These are phyloP conservation scores for Ascocoryne sarcoides DNA, from an alignment of 2,329 filamentous ascomycete species.

Conservation along the genomic window DNA sequence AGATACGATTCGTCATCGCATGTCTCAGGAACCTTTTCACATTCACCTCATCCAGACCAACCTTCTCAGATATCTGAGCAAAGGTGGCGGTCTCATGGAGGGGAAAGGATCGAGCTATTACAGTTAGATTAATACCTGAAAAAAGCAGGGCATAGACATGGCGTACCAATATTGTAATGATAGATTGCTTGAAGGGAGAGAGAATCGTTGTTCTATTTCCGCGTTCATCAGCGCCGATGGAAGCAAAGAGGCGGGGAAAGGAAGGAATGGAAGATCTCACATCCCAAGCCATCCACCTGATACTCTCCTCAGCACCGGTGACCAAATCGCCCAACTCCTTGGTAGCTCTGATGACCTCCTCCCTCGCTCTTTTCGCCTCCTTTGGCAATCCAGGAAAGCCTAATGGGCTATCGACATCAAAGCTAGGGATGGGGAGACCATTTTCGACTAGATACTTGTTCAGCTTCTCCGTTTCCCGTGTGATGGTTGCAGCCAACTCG, in stretches of 20 bases:
- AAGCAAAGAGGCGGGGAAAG: not conserved
- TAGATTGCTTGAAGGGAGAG: constrained; percentile 43
- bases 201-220: constrained; percentile 38
- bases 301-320: constrained; percentile 40
- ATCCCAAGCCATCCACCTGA: constrained; percentile 45
- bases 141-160: not conserved
- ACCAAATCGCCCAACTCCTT: constrained; percentile 40
- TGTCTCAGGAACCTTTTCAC: constrained; percentile 44
- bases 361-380: constrained; percentile 37
- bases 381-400: constrained; percentile 41
- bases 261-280: no score
- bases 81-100: constrained; percentile 37
- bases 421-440: constrained; percentile 35
- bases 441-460: constrained; percentile 39
- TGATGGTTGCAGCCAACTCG: constrained; percentile 39
- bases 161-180: constrained; percentile 40
- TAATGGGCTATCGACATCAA: constrained; percentile 35
- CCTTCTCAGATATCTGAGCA: constrained; percentile 37
- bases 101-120: constrained; percentile 38
- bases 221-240: not conserved
- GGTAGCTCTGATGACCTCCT: constrained; percentile 40
- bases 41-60: constrained; percentile 39
- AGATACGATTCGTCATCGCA: constrained; percentile 49
- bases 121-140: constrained; percentile 26
- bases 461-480: constrained; percentile 40